These are phyloP conservation scores for Trichoderma hamatum DNA, from an alignment of 2,329 filamentous ascomycete genomes.

Conservation along the genomic window DNA sequence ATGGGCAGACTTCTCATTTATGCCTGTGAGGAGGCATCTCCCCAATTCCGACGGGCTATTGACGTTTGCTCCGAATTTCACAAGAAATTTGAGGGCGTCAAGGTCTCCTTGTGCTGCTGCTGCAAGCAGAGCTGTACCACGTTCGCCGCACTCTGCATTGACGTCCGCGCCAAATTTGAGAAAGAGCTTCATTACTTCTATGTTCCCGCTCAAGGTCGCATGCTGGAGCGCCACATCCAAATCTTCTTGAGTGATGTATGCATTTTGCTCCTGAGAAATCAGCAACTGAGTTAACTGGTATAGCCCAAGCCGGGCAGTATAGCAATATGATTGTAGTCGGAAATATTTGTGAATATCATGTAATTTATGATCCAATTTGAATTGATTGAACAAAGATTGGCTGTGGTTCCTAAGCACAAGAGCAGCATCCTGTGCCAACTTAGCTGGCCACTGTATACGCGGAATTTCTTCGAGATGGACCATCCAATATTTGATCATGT, in stretches of 20 bases:
- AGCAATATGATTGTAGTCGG: neutral
- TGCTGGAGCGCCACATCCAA: neutral
- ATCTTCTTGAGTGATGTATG: neutral
- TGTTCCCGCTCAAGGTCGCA: neutral
- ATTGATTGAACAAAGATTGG: neutral
- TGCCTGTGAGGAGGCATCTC: neutral
- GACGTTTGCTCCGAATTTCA: neutral
- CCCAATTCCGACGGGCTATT: neutral
- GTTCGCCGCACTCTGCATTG: neutral
- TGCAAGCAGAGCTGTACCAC: neutral
- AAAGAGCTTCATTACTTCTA: neutral
- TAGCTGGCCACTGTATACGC: neutral
- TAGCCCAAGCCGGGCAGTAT: neutral
- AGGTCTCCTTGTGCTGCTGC: neutral
- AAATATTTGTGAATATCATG: neutral
- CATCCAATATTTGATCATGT: neutral
- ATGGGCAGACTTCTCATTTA: rapidly evolving
- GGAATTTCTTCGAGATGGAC: neutral
- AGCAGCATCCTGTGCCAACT: too few relatives aligned
- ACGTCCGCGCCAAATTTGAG: neutral
- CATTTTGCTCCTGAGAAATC: rapidly evolving
- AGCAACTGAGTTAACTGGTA: neutral
- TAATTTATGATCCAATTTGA: neutral
- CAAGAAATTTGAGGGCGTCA: neutral
- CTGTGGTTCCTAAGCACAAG: neutral